Conservation (phyloP, 2,329 filamentous ascomycete genomes). For the Ceratocystis huliohia region DNA sequence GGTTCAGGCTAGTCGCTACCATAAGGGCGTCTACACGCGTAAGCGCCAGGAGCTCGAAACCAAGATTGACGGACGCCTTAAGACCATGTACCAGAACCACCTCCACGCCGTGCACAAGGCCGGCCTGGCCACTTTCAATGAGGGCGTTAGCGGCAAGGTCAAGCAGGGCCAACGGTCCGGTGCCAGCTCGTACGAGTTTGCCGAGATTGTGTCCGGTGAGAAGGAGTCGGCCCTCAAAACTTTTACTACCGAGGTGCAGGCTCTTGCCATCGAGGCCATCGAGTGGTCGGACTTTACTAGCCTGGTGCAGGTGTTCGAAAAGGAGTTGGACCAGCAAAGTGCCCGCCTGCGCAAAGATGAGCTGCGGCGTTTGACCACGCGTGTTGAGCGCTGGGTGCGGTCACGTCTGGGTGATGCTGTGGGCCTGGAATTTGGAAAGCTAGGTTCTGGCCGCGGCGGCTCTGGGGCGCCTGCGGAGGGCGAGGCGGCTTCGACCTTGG, state of each 20-base stretch:
- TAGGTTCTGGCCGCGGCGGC: conserved; percentile 76
- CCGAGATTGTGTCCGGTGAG: conserved; percentile 76
- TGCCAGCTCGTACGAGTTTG: conserved; percentile 73
- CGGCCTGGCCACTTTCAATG: conserved; percentile 70
- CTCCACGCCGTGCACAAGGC: conserved; percentile 78
- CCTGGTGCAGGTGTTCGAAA: conserved; percentile 67
- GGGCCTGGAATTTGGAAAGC: conserved; percentile 88
- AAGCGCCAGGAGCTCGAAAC: conserved; percentile 74
- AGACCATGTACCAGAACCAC: conserved; percentile 78
- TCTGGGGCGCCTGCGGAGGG: conserved; percentile 66
- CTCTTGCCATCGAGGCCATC: conserved; percentile 63
- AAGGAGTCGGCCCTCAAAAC: conserved; percentile 61
- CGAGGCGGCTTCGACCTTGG: conserved; percentile 34
- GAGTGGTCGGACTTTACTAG: conserved; percentile 79
- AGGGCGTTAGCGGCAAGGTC: conserved; percentile 74
- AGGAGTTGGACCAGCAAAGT: conserved; percentile 84
- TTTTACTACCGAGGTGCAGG: conserved; percentile 64
- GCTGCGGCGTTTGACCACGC: conserved; percentile 80
- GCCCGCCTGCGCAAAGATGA: conserved; percentile 79
- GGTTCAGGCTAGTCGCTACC: conserved; percentile 80
- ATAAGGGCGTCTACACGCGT: conserved; percentile 83
- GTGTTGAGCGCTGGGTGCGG: conserved; percentile 88
- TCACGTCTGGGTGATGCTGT: conserved; percentile 77
- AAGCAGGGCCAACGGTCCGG: conserved; percentile 90
- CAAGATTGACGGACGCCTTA: conserved; percentile 81